Base-by-base conservation (phyloP, 179 eudicot genomes). In the Actinidia arguta region DNA sequence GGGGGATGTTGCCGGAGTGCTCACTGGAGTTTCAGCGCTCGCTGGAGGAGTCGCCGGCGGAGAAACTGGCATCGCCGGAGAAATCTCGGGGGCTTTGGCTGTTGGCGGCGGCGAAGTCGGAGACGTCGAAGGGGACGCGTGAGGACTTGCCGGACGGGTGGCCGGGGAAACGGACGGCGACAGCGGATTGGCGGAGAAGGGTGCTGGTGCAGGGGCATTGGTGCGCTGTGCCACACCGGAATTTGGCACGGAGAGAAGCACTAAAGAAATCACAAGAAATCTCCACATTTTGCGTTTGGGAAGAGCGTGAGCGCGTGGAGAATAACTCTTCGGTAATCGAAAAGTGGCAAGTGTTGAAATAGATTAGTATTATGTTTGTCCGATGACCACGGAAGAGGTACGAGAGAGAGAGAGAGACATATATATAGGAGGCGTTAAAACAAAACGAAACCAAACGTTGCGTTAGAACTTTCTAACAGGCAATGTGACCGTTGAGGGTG, bases 111-210 rank as follows among this genome's bases (percentile, higher is more conserved):
- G 13, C n/a, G 80, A 20, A 24, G 12, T 58, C 76, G 90, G 90
- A 78, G 90, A 71, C 74, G 59, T 78, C 27, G 82, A 48, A 62
- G 87, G 87, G 54, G 89, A 79, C 64, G 79, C 25, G 4, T 77
- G 80, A 84, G 85, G 85, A 20, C 59, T 82, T 5, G 78, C 74
- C 81, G 83, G 82, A 80, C 16, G 10, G 84, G 31, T 78, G 85
- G 75, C 47, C 81, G 68, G 27, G 42, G 72, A 42, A 74, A 6
- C 44, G 9, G 80, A 56, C 63, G 86, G 77, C 47, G 86, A 46
- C 5, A 75, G 82, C 22, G 61, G 14, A 9, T 76, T 62, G 59
- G 72, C 18, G 27, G 73, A 59, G 6, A 4, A 64, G 14, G 89
- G 86, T 24, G 89, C 75, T 0, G 83, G 70, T 6, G 87, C 84